A percentile compares a stretch with the other conserved stretches of the same genome.
phyloP scores from a whole-genome alignment of 352 stramenopile species.

The Pythium plurisporium region DNA sequence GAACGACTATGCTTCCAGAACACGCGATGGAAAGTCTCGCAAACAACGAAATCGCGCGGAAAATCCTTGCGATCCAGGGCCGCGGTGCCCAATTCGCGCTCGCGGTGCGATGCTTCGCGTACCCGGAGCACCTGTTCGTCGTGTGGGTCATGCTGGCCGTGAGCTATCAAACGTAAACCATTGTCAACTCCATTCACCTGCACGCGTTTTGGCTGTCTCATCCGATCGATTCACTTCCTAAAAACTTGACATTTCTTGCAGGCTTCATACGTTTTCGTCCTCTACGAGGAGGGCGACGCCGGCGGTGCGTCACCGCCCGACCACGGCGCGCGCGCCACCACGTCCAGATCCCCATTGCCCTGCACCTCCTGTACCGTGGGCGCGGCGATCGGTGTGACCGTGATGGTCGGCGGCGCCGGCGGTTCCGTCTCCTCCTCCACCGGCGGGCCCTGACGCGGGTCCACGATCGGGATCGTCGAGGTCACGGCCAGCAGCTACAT shows the following conservation, averaged over 20 bases:
- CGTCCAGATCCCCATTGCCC: slow-evolving; percentile 27
- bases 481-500: slow-evolving; percentile 54
- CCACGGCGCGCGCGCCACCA: slow-evolving; percentile 47
- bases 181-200: neutral
- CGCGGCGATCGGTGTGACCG: slow-evolving; percentile 19
- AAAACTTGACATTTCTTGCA: no score
- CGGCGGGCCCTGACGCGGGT: slow-evolving; percentile 33
- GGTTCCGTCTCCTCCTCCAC: slow-evolving; percentile 27
- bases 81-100: slow-evolving; percentile 64
- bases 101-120: slow-evolving; percentile 71
- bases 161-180: slow-evolving; percentile 42
- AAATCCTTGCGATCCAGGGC: slow-evolving; percentile 63
- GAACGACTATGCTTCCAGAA: slow-evolving; percentile 16
- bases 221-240: no score
- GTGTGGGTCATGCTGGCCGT: slow-evolving; percentile 85
- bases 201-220: no score
- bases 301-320: slow-evolving; percentile 23
- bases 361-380: slow-evolving; percentile 23
- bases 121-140: slow-evolving; percentile 60
- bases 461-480: slow-evolving; percentile 59
- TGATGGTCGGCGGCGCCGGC: slow-evolving; percentile 17
- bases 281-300: neutral
- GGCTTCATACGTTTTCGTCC: neutral
- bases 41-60: slow-evolving; percentile 37
- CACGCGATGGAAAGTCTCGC: slow-evolving; percentile 44